Evolutionary conservation across 192 early-diverging fungal species (phyloP).

Genomic region (Rhizophagus clarus): DNA sequence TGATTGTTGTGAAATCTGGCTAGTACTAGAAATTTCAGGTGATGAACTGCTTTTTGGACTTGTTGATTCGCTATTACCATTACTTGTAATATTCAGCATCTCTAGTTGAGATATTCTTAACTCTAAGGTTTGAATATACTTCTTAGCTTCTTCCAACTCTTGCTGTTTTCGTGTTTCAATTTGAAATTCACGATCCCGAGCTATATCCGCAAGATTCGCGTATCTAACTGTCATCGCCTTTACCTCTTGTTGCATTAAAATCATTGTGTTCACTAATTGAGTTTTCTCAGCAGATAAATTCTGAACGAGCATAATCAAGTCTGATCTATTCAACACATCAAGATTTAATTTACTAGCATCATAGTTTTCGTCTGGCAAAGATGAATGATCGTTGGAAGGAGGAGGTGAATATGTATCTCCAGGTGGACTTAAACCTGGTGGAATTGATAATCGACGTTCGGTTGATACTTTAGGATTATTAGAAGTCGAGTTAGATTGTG

Average conservation of each 20-base stretch:
- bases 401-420: neutral
- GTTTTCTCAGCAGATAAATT: slow-evolving; percentile 49
- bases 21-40: slow-evolving; percentile 28
- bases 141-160: slow-evolving; percentile 52
- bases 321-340: neutral
- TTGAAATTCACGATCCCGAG: slow-evolving; percentile 51
- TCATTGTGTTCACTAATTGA: slow-evolving; percentile 43
- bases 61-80: slow-evolving; percentile 23
- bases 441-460: neutral
- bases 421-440: neutral
- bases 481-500: neutral
- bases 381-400: neutral
- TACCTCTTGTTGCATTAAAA: slow-evolving; percentile 55
- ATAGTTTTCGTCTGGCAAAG: neutral
- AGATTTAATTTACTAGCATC: neutral
- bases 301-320: slow-evolving; percentile 38
- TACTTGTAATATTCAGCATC: slow-evolving; percentile 35
- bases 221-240: slow-evolving; percentile 46
- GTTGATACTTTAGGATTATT: neutral
- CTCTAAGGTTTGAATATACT: slow-evolving; percentile 53
- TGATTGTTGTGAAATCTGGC: slow-evolving; percentile 14
- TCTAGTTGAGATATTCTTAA: slow-evolving; percentile 41
- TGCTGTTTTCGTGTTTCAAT: slow-evolving; percentile 47
- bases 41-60: slow-evolving; percentile 31
- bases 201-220: slow-evolving; percentile 42